Evolutionary conservation across 352 stramenopile genomes (phyloP), one percentile per base, ranked within the genome.

Genomic region (Phytophthora multivora): DNA sequence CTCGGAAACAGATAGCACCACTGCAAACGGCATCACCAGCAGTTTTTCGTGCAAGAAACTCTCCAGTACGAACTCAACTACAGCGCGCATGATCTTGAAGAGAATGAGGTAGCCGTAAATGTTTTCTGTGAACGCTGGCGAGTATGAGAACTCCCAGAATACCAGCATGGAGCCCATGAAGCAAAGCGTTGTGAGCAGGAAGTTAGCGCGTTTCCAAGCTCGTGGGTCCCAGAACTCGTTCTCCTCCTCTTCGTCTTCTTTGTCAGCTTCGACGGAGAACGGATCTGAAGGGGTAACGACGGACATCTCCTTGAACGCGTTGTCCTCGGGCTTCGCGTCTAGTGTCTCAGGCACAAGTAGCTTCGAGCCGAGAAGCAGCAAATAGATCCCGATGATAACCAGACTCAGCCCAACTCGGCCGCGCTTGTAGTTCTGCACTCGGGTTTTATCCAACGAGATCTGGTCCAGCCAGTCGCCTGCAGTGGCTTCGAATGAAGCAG

Each of bases 131-230:
- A 99, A 99, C 16, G 70, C 62, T 15, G 83, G 57, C 21, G 94
- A 99, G 79, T 99, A 99, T 8, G 91, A 98, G 61, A 99, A 98
- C 69, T 99, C 97, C 80, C 92, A 98, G n/a, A 98, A 77, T 36
- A 96, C 75, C n/a, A 99, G 75, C 49, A 98, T 74, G 13, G 88
- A 56, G 26, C 75, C 73, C 76, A 98, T 86, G 56, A 98, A 86
- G 15, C 61, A 73, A n/a, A 98, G 55, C 0, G 86, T 89, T 9
- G 79, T 77, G 26, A 96, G 78, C 31, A 98, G 50, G n/a, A 98
- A 85, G 55, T 98, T 97, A 31, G 80, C 79, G 18, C 93, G 80
- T 65, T 98, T 98, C 89, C 96, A 98, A 11, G 71, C 54, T 7
- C 87, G 70, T 4, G 89, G 88, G 45, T 87, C 75, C 83, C 88